These are phyloP conservation scores for Thelonectria olida DNA, from an alignment of 2,329 filamentous ascomycete species.

Conservation along the genomic window DNA sequence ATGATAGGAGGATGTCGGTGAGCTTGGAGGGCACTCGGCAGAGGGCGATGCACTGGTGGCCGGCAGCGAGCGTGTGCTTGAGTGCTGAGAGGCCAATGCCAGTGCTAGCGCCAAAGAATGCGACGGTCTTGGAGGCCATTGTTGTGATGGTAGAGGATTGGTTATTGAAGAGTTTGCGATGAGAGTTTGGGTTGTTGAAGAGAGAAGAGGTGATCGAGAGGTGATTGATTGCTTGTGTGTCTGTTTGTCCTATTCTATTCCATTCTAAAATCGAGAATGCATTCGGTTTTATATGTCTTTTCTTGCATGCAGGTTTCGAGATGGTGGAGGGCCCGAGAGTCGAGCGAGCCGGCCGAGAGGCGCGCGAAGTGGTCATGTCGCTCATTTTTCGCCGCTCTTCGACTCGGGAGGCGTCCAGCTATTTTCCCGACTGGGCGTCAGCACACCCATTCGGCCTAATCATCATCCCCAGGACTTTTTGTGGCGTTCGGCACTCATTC, in stretches of 20 bases:
- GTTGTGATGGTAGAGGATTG: neutral
- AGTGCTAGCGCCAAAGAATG: conserved; percentile 63
- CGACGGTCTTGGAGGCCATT: conserved; percentile 49
- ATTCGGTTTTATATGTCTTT: neutral
- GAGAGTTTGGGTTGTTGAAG: neutral
- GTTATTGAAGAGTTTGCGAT: neutral
- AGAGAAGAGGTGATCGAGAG: neutral
- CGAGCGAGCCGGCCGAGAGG: conserved; percentile 22
- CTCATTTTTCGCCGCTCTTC: neutral
- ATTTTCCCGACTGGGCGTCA: neutral
- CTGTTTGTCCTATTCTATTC: neutral
- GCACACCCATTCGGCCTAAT: neutral
- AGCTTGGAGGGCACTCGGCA: conserved; percentile 62
- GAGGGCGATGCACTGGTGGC: conserved; percentile 58
- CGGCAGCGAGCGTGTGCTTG: conserved; percentile 54
- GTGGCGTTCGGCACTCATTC: neutral
- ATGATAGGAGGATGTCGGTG: conserved; percentile 44
- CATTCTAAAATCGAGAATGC: neutral
- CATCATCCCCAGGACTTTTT: no score
- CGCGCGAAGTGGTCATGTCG: neutral
- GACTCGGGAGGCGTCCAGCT: neutral
- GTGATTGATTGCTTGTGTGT: neutral
- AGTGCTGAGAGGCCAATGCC: conserved; percentile 60
- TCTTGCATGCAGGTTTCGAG: no score
- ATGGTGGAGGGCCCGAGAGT: conserved; percentile 12